Evolutionary conservation across 345 rosid species (phyloP).

Genomic region (Melaleuca quinquenervia): DNA sequence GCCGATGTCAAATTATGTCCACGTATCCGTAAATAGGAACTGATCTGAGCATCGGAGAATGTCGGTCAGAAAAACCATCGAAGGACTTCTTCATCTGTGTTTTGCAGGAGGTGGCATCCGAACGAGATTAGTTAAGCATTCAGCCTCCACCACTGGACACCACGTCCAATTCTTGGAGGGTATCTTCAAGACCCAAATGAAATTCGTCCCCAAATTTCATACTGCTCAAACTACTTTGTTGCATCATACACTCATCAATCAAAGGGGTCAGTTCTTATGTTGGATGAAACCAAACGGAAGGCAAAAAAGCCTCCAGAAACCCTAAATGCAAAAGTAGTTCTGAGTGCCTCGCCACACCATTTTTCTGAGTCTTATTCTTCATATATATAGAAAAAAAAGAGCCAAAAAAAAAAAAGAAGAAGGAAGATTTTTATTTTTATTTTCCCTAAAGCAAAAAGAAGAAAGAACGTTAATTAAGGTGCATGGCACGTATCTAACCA

Average conservation of each 20-base stretch:
- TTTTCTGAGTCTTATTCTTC: neutral
- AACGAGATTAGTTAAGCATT: neutral
- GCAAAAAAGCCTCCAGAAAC: neutral
- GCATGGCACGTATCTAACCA: neutral
- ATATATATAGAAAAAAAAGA: neutral
- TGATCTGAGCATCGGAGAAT: too few species aligned
- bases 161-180: neutral
- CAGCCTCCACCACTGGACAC: neutral
- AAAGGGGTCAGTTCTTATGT: neutral
- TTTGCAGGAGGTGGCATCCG: neutral
- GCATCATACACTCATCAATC: neutral
- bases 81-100: neutral
- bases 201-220: neutral
- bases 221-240: neutral
- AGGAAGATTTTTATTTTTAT: fast-evolving
- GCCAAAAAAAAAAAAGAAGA: neutral
- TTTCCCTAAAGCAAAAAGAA: neutral
- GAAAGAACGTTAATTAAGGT: neutral
- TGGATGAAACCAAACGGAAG: neutral
- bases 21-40: neutral
- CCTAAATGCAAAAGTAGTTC: neutral
- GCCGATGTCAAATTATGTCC: neutral
- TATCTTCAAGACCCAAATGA: neutral
- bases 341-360: neutral
- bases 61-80: neutral